Base-by-base conservation (phyloP, 495 filamentous ascomycete species). In the Monascus purpureus region DNA sequence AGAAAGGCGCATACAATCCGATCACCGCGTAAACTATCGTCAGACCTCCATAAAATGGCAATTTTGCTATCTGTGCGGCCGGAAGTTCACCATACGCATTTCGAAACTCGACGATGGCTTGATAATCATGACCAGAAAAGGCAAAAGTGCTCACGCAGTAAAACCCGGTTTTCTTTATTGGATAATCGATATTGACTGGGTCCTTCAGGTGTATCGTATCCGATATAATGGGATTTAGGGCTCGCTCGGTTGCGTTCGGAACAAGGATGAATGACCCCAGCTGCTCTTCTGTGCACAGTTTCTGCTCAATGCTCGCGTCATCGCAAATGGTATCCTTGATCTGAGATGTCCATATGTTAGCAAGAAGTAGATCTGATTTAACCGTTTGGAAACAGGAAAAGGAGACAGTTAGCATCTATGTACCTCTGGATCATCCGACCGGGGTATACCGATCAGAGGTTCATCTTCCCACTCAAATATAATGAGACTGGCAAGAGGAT, bases 41-140 rank as follows among this genome's bases (percentile, higher is more conserved):
- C 39, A 96, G 66, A 23, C 79, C 88, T 27, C 88, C 90, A 44
- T 99, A 99, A 56, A 99, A 99, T 1, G 92, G 88, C 32, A 99
- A 72, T 54, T 96, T 96, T 9, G 90, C 78, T 46, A 99, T 95
- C 53, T 96, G 86, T 7, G 83, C 80, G 14, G 81, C 90, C 1
- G 90, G 85, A 30, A 99, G 77, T 65, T 96, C 88, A 48, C 90
- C 90, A 46, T 86, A 99, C 8, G 90, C 80, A 57, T 96, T 95
- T 36, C 84, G 72, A 53, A 96, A 96, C 49, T 86, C 85, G 29
- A 93, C 76, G 13, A 86, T 72, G 2, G 77, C 90, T 34, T 65
- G 72, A 50, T 86, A 99, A 28, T 76, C 54, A 15, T 57, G 43
- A 6, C 62, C 56, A 17, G 63, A 66, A 49, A 69, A 84, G 16